A percentile compares a stretch with the other conserved stretches of the same genome.
Conservation (phyloP, 1,284 basidiomycete species). For the Mycena sp. region DNA sequence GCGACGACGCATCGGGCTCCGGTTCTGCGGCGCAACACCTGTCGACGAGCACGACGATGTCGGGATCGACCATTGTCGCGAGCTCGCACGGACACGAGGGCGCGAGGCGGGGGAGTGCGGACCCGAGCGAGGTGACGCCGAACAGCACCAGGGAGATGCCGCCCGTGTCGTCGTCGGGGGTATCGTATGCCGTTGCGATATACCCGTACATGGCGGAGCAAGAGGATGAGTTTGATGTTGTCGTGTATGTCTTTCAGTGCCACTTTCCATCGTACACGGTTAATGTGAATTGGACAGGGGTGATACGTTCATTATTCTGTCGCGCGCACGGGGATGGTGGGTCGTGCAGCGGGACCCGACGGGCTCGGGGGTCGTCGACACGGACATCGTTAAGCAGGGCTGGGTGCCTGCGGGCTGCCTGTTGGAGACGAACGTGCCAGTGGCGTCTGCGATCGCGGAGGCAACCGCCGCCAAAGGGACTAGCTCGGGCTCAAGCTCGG, state of each 20-base stretch:
- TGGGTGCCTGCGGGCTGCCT: slow-evolving; percentile 95
- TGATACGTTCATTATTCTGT: slow-evolving; percentile 93
- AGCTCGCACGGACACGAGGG: slow-evolving; percentile 17
- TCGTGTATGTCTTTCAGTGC: slow-evolving; percentile 73
- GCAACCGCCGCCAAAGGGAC: slow-evolving; percentile 63
- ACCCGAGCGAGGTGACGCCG: slow-evolving; percentile 23
- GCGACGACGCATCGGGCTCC: slow-evolving; percentile 18
- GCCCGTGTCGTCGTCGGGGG: slow-evolving; percentile 59
- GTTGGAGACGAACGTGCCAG: slow-evolving; percentile 89
- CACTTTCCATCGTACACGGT: background rate
- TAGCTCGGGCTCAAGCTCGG: slow-evolving; percentile 50
- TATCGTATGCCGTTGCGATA: slow-evolving; percentile 91
- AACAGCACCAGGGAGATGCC: slow-evolving; percentile 57
- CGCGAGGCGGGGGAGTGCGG: slow-evolving; percentile 39
- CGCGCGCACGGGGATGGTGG: slow-evolving; percentile 98
- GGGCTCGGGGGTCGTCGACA: slow-evolving; percentile 83
- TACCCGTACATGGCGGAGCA: slow-evolving; percentile 97
- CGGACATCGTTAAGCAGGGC: slow-evolving; percentile 80
- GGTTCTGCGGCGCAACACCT: slow-evolving; percentile 13
- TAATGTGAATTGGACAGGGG: slow-evolving; percentile 57
- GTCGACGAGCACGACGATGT: slow-evolving; percentile 49
- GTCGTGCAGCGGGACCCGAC: slow-evolving; percentile 94
- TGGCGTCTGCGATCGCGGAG: slow-evolving; percentile 80
- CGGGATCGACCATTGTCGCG: slow-evolving; percentile 11
- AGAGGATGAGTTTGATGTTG: slow-evolving; percentile 97